Conservation (phyloP, 2,329 filamentous ascomycete genomes). For the Penicillium sp. region DNA sequence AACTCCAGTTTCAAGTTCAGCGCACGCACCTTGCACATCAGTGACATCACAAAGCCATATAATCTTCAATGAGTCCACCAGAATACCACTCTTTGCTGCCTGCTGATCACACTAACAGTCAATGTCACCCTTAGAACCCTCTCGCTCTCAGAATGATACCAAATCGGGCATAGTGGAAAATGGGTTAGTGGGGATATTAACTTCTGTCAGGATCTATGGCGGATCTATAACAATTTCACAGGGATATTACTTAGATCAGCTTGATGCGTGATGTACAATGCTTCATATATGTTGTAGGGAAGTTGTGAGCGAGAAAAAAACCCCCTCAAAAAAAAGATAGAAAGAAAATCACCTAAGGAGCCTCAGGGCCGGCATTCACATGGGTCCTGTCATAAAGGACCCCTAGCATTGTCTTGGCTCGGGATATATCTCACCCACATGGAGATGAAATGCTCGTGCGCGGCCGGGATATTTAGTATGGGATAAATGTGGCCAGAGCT, state of each 20-base stretch:
- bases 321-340: background rate
- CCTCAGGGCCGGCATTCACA: background rate
- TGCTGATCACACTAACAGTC: constrained; percentile 1
- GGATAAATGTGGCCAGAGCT: constrained; percentile 1
- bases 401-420: constrained; percentile 11
- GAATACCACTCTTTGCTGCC: background rate
- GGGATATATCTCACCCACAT: constrained; percentile 22
- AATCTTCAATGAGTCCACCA: background rate
- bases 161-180: constrained; percentile 10
- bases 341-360: background rate
- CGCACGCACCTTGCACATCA: constrained; percentile 4
- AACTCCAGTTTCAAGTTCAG: constrained; percentile 1
- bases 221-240: constrained; percentile 16
- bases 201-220: constrained; percentile 14
- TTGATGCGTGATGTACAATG: background rate
- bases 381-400: background rate
- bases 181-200: constrained; percentile 12
- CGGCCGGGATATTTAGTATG: background rate
- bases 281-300: too few relatives aligned
- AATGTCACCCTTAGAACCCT: background rate
- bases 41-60: background rate
- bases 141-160: constrained; percentile 7
- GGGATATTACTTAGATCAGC: constrained; percentile 17
- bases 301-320: background rate
- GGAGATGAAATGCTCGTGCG: constrained; percentile 10